A percentile compares a stretch with the other conserved stretches of the same genome.
phyloP scores from a whole-genome alignment of 148 eudicot genomes.

The Chenopodium berlandieri region DNA sequence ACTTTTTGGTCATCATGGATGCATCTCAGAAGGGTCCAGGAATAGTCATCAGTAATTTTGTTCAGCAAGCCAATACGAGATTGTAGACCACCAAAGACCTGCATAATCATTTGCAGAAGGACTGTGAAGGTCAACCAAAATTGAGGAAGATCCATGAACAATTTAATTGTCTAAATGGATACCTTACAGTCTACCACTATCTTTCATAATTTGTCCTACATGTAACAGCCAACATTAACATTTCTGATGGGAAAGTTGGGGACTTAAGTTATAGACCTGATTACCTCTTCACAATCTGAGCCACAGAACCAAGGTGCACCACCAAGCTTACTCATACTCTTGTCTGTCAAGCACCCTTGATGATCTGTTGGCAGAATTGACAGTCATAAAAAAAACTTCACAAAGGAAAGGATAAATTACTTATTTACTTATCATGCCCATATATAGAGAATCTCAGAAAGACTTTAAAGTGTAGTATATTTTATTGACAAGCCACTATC shows the following conservation, averaged over 20 bases:
- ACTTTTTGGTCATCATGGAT: slow-evolving; percentile 81
- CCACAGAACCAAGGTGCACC: slow-evolving; percentile 74
- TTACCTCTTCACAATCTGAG: slow-evolving; percentile 72
- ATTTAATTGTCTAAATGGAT: background rate
- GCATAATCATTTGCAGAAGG: slow-evolving; percentile 26
- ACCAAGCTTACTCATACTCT: slow-evolving; percentile 27
- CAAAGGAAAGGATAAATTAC: background rate
- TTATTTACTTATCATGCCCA: background rate
- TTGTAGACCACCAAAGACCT: slow-evolving; percentile 75
- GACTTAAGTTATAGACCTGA: slow-evolving; percentile 6
- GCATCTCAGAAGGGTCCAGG: slow-evolving; percentile 83
- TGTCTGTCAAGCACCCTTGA: slow-evolving; percentile 50
- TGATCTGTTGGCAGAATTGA: slow-evolving; percentile 63
- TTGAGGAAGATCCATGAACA: background rate
- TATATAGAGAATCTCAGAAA: background rate
- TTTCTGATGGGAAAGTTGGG: background rate
- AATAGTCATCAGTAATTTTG: slow-evolving; percentile 54
- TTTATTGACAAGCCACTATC: background rate
- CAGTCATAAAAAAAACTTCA: slow-evolving; percentile 1
- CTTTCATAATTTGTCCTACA: background rate
- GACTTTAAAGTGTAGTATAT: background rate
- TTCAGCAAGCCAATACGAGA: slow-evolving; percentile 63
- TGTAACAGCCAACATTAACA: background rate
- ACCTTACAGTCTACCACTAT: background rate
- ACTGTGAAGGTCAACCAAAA: background rate